phyloP scores from a whole-genome alignment of 352 stramenopile genomes.

The Globisporangium paddicum region DNA sequence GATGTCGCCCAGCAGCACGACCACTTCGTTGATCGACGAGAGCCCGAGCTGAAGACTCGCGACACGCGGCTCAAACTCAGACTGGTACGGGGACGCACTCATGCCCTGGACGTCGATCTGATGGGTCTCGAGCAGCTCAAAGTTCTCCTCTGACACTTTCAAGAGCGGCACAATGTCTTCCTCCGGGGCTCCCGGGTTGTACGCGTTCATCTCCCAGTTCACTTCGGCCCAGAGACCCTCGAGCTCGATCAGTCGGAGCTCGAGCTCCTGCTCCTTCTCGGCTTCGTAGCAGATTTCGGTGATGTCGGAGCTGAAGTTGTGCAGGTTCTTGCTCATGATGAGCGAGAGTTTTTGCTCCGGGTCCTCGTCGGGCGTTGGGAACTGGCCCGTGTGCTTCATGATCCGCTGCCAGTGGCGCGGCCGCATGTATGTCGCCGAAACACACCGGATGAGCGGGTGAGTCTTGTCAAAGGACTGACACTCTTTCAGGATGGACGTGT shows the following conservation, averaged over 20 bases:
- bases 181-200: conserved; percentile 64
- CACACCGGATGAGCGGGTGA: conserved; percentile 69
- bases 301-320: conserved; percentile 93
- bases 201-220: conserved; percentile 92
- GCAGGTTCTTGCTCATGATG: conserved; percentile 91
- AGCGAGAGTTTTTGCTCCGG: conserved; percentile 87
- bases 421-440: conserved; percentile 88
- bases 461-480: conserved; percentile 85
- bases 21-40: conserved; percentile 90
- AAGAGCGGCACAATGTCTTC: conserved; percentile 88
- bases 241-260: conserved; percentile 88
- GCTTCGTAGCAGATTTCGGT: conserved; percentile 96
- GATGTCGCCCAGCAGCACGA: conserved; percentile 93
- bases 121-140: conserved; percentile 95
- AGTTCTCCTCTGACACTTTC: conserved; percentile 95
- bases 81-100: conserved; percentile 93
- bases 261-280: conserved; percentile 95
- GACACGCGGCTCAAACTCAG: conserved; percentile 93
- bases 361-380: conserved; percentile 92
- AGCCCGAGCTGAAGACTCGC: conserved; percentile 84
- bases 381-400: conserved; percentile 86
- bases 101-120: conserved; percentile 97
- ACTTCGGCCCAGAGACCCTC: conserved; percentile 91
- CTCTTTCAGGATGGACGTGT: conserved; percentile 79
- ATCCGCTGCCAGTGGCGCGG: conserved; percentile 93